phyloP scores from a whole-genome alignment of 768 basidiomycete genomes.

The Albatrellus ellisii region DNA sequence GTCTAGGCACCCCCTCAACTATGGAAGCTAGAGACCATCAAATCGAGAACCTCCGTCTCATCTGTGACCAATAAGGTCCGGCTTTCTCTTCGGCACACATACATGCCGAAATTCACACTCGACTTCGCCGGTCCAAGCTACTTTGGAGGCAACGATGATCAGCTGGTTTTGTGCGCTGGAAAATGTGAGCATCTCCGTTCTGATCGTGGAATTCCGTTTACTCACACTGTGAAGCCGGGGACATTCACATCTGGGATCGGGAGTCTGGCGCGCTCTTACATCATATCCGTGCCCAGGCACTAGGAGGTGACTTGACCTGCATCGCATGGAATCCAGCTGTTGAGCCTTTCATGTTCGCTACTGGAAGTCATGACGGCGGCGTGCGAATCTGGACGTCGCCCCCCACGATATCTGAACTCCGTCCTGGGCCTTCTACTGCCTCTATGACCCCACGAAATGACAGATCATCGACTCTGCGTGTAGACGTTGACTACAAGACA shows the following conservation, averaged over 20 bases:
- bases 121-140: conserved; percentile 76
- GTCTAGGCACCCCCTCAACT: conserved; percentile 61
- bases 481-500: conserved; percentile 6
- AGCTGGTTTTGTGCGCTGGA: conserved; percentile 64
- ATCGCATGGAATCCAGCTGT: conserved; percentile 68
- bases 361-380: conserved; percentile 65
- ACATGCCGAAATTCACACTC: conserved; percentile 51
- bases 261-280: conserved; percentile 66
- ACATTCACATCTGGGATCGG: conserved; percentile 79
- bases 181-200: conserved; percentile 36
- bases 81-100: conserved; percentile 48
- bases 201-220: conserved; percentile 1
- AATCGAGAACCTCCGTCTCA: conserved; percentile 33
- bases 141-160: conserved; percentile 70
- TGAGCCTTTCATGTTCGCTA: conserved; percentile 57
- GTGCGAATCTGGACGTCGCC: conserved; percentile 60
- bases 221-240: conserved; percentile 41
- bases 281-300: conserved; percentile 47
- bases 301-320: conserved; percentile 57
- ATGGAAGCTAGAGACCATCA: conserved; percentile 57
- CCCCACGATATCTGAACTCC: conserved; percentile 8
- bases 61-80: conserved; percentile 13
- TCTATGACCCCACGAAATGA: conserved; percentile 9
- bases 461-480: conserved; percentile 5
- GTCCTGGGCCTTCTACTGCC: background rate